Evolutionary conservation across 1,139 yeast genomes (phyloP).

Genomic region (Nakaseomyces glabratus): DNA sequence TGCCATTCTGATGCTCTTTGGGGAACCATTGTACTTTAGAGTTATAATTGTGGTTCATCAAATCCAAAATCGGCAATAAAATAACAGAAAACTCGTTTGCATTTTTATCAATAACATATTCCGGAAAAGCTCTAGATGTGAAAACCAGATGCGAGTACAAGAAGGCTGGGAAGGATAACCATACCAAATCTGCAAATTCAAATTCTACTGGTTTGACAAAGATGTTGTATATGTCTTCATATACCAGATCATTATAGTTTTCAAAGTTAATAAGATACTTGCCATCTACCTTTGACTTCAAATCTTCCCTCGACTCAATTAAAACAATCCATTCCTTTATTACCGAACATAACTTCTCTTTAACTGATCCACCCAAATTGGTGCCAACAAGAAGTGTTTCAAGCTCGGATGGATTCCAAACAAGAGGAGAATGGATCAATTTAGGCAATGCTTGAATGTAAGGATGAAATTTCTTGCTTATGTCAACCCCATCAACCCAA

Average conservation of each 20-base stretch:
- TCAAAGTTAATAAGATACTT: constrained; percentile 9
- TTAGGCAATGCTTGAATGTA: constrained; percentile 54
- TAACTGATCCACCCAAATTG: constrained; percentile 38
- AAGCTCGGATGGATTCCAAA: constrained; percentile 51
- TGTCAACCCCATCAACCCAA: constrained; percentile 10
- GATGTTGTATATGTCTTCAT: constrained; percentile 11
- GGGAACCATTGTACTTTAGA: constrained; percentile 59
- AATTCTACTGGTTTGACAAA: constrained; percentile 7
- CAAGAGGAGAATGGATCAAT: constrained; percentile 51
- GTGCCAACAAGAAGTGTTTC: constrained; percentile 47
- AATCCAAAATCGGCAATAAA: constrained; percentile 68
- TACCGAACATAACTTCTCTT: constrained; percentile 27
- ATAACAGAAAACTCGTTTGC: constrained; percentile 39
- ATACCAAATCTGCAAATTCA: constrained; percentile 20
- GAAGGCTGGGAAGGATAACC: constrained; percentile 60
- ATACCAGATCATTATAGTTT: constrained; percentile 9
- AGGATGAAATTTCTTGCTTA: constrained; percentile 33
- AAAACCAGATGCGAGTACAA: constrained; percentile 69
- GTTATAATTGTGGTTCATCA: constrained; percentile 59
- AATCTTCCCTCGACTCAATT: constrained; percentile 6
- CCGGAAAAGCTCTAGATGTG: constrained; percentile 74
- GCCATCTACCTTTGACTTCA: constrained; percentile 3
- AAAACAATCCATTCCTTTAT: constrained; percentile 29
- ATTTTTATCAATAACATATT: constrained; percentile 35
- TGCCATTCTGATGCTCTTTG: constrained; percentile 16